Evolutionary conservation across 2,329 filamentous ascomycete genomes (phyloP), one percentile per base, ranked within the genome.

Genomic region (Aureobasidium sp.): DNA sequence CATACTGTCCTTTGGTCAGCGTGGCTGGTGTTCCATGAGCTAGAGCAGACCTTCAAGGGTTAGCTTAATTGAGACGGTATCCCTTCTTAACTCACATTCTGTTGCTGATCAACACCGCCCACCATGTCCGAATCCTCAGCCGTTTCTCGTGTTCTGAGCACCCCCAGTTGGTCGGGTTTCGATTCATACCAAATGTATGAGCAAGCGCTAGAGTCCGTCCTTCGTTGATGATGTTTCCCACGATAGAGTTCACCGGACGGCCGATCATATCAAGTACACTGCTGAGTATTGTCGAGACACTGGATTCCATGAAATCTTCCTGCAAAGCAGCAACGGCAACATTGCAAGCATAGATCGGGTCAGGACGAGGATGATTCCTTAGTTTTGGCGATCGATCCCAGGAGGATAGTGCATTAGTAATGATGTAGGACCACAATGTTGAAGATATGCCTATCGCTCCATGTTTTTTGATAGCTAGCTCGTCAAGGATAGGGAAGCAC

Each of bases 41-140:
- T 59, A 83, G 78, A 65, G 81, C 82, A 59, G 80, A 77, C 80
- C 76, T 77, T 54, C 7, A 9, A 25, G 3, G 3, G 6, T 37
- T 39, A 29, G 57, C 13, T 50, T 34, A 11, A 16, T 32, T 8
- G 3, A 3, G 3, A 5, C 41, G 8, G 21, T 3, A 9, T 49
- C 21, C 5, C 6, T 5, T 41, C 15, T 9, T 3, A 5, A 52
- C 47, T 34, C 5, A 60, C 47, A 52, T 39, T 39, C 41, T 48
- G 68, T 84, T 81, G 62, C 82, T 81, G 42, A 84, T 80, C 3
- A 83, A 72, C 2, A 83, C 78, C 5, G 78, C 81, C 82, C 82
- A 84, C 79, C 81, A 84, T 3, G 82, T 69, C 3, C 79, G 77
- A 34, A 80, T 78, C 7, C 82, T 75, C 16, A 80, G 70, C 9